Percentiles rank a stretch among this genome's conserved stretches.
phyloP scores from a whole-genome alignment of 1,284 basidiomycete species.

The Mycosarcoma maydis region DNA sequence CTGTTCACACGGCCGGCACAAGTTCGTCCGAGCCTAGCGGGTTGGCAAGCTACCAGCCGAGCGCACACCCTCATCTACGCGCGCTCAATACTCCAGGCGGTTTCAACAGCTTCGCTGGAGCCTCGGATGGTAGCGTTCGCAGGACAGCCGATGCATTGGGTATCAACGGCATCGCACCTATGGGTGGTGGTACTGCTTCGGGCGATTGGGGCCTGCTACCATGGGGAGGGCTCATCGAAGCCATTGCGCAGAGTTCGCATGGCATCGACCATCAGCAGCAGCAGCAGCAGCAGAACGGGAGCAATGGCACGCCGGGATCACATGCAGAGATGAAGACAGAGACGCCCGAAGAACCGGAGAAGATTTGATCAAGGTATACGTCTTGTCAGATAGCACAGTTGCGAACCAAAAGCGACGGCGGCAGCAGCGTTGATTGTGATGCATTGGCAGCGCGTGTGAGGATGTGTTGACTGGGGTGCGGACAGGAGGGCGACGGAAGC shows the following conservation, averaged over 20 bases:
- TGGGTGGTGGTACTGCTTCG: no score
- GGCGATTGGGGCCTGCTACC: slow-evolving; percentile 48
- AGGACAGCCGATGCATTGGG: slow-evolving; percentile 1
- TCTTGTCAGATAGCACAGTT: no score
- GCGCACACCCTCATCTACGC: slow-evolving; percentile 42
- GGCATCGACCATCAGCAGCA: slow-evolving; percentile 28
- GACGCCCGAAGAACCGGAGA: slow-evolving; percentile 35
- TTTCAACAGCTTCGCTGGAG: slow-evolving; percentile 19
- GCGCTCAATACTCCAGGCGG: slow-evolving; percentile 28
- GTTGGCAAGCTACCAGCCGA: slow-evolving; percentile 35
- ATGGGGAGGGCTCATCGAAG: slow-evolving; percentile 58
- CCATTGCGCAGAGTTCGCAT: slow-evolving; percentile 50
- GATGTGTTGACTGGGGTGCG: no score
- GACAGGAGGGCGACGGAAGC: neutral
- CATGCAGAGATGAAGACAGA: slow-evolving; percentile 30
- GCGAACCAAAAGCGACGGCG: slow-evolving; percentile 1
- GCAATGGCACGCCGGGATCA: slow-evolving; percentile 25
- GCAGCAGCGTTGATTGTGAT: neutral
- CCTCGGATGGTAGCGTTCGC: slow-evolving; percentile 1
- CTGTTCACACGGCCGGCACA: slow-evolving; percentile 43
- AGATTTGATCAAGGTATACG: slow-evolving; percentile 17
- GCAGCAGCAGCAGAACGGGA: slow-evolving; percentile 15
- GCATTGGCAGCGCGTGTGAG: no score
- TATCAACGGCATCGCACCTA: slow-evolving; percentile 9
- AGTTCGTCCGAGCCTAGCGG: slow-evolving; percentile 29